Conservation (phyloP, 2,329 filamentous ascomycete genomes). For the Triangularia verruculosa region DNA sequence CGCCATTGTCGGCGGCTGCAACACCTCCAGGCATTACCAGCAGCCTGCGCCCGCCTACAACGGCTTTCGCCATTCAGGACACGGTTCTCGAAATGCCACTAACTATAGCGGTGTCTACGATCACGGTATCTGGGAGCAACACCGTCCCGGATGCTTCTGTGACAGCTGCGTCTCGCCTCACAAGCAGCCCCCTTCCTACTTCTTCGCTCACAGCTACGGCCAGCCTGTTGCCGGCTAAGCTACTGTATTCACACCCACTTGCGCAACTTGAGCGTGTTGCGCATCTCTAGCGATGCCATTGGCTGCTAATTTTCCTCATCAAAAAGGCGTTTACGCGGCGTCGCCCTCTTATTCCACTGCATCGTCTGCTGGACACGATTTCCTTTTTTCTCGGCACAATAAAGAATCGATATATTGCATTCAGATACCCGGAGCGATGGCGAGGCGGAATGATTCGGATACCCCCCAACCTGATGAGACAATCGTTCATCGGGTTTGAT, state of each 20-base stretch:
- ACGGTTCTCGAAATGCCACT: conserved; percentile 41
- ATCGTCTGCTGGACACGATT: conserved; percentile 22
- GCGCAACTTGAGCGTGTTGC: conserved; percentile 16
- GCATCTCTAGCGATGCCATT: not conserved
- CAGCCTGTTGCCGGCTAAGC: conserved; percentile 55
- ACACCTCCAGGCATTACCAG: conserved; percentile 41
- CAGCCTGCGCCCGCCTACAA: conserved; percentile 38
- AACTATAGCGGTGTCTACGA: conserved; percentile 48
- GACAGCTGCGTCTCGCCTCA: conserved; percentile 43
- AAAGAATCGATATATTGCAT: conserved; percentile 30
- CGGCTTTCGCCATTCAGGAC: conserved; percentile 34
- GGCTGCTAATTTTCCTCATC: conserved; percentile 9
- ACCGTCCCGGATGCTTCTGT: conserved; percentile 49
- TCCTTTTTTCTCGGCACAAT: conserved; percentile 22
- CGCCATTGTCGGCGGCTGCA: conserved; percentile 33
- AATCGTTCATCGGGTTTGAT: not conserved
- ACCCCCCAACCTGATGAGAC: not conserved
- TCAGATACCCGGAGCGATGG: conserved; percentile 31
- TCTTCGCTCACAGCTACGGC: conserved; percentile 47
- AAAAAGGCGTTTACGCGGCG: conserved; percentile 14
- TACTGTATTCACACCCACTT: conserved; percentile 18
- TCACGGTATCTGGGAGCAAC: conserved; percentile 51
- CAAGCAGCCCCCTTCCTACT: conserved; percentile 45
- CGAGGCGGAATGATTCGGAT: conserved; percentile 13
- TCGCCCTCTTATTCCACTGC: conserved; percentile 21